These are phyloP conservation scores for Metarhizium anisopliae DNA, from an alignment of 2,329 filamentous ascomycete genomes.

Conservation along the genomic window DNA sequence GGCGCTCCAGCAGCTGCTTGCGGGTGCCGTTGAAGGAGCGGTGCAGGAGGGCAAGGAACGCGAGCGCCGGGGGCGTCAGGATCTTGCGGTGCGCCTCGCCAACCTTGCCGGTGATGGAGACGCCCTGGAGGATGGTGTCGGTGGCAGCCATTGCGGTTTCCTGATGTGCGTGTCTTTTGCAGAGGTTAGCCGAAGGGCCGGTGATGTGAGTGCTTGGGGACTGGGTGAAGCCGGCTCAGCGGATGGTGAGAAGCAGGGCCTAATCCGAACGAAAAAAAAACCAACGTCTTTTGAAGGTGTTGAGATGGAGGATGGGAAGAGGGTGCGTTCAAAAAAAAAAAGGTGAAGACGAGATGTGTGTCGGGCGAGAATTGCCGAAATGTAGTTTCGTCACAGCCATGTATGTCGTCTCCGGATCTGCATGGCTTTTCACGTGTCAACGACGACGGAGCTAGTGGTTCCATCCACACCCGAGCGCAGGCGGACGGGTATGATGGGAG, in stretches of 20 bases:
- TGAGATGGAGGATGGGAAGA: too few relatives aligned
- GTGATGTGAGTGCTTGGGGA: neutral
- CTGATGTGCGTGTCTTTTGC: conserved; percentile 5
- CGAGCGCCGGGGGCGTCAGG: conserved; percentile 78
- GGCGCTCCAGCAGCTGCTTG: conserved; percentile 81
- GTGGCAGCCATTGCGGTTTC: conserved; percentile 50
- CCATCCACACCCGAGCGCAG: neutral
- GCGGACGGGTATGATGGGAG: neutral
- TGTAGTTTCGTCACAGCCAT: conserved; percentile 6
- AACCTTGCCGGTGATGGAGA: conserved; percentile 73
- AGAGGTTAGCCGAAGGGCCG: neutral
- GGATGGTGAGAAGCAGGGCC: neutral
- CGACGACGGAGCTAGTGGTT: conserved; percentile 3
- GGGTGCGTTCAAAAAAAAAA: too few relatives aligned
- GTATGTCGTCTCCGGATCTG: neutral
- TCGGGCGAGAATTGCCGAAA: conserved; percentile 4
- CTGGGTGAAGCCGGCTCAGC: neutral
- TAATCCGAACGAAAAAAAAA: neutral
- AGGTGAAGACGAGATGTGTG: neutral
- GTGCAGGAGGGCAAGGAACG: conserved; percentile 90
- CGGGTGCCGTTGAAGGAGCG: conserved; percentile 86
- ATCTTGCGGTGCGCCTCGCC: conserved; percentile 79
- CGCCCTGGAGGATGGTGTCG: conserved; percentile 76
- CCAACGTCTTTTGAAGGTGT: too few relatives aligned
- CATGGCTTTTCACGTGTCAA: conserved; percentile 25